Base-by-base conservation (phyloP, 257 asterid genomes). In the Plectranthus barbatus region DNA sequence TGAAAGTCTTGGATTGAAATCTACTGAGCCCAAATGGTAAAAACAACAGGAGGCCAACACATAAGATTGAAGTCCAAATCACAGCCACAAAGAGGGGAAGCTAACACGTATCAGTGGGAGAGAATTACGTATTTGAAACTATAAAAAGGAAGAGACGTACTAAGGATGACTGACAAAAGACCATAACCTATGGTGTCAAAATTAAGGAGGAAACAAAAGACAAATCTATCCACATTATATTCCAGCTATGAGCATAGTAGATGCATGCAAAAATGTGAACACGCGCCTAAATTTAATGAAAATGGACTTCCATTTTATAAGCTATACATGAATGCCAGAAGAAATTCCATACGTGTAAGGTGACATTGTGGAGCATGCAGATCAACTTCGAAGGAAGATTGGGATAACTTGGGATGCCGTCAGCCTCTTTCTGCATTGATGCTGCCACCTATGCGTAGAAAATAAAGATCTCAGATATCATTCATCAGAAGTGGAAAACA, bases 341-440 rank as follows among this genome's bases (percentile, higher is more conserved):
- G 57, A 62, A 56, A 47, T 67, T 34, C 55, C 83, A 5, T 93
- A 93, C 99, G 74, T 93, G 99, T 59, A 90, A 74, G 50, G 99
- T 93, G 68, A 93, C 96, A 68, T 80, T 90, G 77, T 90, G 96
- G 66, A 90, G 94, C 84, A 85, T 70, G 77, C 99, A 93, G 36
- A 90, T 79, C 74, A 93, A 67, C 80, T 87, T 87, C 15, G 99
- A 84, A 49, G 97, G 94, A 72, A 93, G 97, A 75, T 93, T 93
- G 50, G 97, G 96, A 71, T 93, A 93, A 72, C 86, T 90, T 14
- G 97, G 99, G 64, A 92, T 81, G 52, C 88, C 72, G 20, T 90
- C 97, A 7, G 89, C 85, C 68, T 87, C 86, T 78, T 87, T 93
- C 76, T 87, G 94, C 97, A 90, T 93, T 17, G 99, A 93, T 40